phyloP scores from a whole-genome alignment of 805 yeast genomes.

The Schwanniomyces vanrijiae region DNA sequence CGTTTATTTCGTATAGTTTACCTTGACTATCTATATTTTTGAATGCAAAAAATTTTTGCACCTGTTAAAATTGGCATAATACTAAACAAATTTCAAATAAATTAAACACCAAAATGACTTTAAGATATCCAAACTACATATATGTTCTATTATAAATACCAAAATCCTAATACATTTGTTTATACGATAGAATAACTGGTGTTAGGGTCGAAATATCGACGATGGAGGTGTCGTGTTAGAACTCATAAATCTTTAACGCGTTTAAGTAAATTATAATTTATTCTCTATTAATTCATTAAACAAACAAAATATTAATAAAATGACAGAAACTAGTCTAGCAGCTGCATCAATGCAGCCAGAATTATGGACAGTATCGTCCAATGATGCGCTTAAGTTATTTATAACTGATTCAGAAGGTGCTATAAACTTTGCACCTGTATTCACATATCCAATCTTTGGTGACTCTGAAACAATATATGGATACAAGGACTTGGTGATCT shows the following conservation, averaged over 20 bases:
- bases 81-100: too few species aligned
- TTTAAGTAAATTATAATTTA: not conserved
- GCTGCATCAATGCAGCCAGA: constrained; percentile 55
- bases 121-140: too few species aligned
- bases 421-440: constrained; percentile 64
- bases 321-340: constrained; percentile 7
- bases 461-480: constrained; percentile 89
- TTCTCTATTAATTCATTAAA: not conserved
- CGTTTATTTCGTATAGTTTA: too few species aligned
- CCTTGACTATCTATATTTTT: too few species aligned
- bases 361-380: constrained; percentile 74
- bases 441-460: constrained; percentile 93
- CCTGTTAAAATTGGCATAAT: not conserved
- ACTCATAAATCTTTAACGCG: not conserved
- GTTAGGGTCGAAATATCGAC: not conserved
- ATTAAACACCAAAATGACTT: too few species aligned
- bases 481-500: constrained; percentile 65
- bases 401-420: constrained; percentile 58
- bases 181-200: too few species aligned
- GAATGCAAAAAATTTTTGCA: not conserved
- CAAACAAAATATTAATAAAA: not conserved
- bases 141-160: too few species aligned
- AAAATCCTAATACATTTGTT: too few species aligned
- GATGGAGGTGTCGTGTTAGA: not conserved
- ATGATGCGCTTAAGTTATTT: constrained; percentile 59